Evolutionary conservation across 2,329 filamentous ascomycete species (phyloP).

Genomic region (Amauroascus niger): DNA sequence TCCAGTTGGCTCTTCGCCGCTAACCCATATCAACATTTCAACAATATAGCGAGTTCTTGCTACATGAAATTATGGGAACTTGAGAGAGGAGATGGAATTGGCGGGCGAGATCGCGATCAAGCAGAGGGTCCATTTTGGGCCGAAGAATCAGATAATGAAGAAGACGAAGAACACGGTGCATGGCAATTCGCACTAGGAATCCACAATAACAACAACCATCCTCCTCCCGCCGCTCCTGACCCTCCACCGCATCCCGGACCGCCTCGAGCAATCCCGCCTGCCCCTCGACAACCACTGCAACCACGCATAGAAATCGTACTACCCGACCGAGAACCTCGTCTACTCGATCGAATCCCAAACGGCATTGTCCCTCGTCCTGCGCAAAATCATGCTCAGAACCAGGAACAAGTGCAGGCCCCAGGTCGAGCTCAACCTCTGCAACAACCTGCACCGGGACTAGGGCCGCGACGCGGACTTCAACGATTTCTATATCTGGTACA

Average conservation of each 20-base stretch:
- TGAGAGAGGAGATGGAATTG: constrained; percentile 61
- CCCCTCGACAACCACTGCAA: constrained; percentile 12
- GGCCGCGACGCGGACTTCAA: constrained; percentile 33
- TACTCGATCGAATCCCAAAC: background rate
- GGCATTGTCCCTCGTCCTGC: background rate
- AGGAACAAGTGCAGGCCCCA: background rate
- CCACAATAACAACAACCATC: constrained; percentile 22
- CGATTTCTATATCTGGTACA: constrained; percentile 45
- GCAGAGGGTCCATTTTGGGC: background rate
- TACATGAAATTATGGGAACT: constrained; percentile 85
- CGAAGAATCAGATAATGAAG: constrained; percentile 19
- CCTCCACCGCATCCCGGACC: constrained; percentile 31
- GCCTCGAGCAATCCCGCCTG: constrained; percentile 15
- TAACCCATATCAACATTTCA: constrained; percentile 87
- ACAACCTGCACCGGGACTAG: background rate
- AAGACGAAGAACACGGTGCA: constrained; percentile 15
- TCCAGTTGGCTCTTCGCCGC: constrained; percentile 69
- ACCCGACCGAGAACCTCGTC: background rate
- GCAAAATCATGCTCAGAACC: constrained; percentile 2
- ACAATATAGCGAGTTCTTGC: constrained; percentile 58
- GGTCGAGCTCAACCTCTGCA: background rate
- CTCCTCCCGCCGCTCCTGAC: constrained; percentile 33
- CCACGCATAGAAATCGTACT: constrained; percentile 15
- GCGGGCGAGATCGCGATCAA: constrained; percentile 19
- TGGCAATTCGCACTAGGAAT: constrained; percentile 21